These are phyloP conservation scores for Wakefieldia striispora DNA, from an alignment of 768 basidiomycete species.

Conservation along the genomic window DNA sequence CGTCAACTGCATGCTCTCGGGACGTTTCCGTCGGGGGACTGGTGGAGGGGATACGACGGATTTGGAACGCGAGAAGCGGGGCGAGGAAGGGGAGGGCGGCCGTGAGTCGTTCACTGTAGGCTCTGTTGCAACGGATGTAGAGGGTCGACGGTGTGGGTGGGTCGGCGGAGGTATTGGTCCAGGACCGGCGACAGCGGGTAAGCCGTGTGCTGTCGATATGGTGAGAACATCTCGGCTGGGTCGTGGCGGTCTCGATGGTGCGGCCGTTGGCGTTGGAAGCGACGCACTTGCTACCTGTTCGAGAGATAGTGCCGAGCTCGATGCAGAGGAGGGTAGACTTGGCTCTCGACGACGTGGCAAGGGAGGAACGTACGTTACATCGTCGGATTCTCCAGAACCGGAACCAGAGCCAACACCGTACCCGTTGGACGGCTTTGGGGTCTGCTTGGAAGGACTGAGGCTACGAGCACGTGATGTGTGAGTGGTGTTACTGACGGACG, in stretches of 20 bases:
- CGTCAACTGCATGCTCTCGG: conserved; percentile 62
- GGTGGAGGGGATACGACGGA: conserved; percentile 45
- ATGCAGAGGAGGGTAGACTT: conserved; percentile 34
- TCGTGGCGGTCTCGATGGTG: conserved; percentile 21
- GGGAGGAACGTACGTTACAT: conserved; percentile 25
- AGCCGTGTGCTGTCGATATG: conserved; percentile 1
- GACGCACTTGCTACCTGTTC: conserved; percentile 43
- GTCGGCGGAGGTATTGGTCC: conserved; percentile 44
- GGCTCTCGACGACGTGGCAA: conserved; percentile 37
- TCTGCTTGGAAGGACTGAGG: conserved; percentile 28
- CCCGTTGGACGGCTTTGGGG: conserved; percentile 3
- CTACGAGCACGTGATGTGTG: conserved; percentile 27
- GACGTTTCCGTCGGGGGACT: conserved; percentile 45
- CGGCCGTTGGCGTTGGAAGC: conserved; percentile 15
- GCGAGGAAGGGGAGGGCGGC: conserved; percentile 27
- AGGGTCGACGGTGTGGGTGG: conserved; percentile 53
- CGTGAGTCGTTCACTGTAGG: conserved; percentile 24
- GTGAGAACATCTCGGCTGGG: conserved; percentile 21
- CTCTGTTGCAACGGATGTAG: conserved; percentile 14
- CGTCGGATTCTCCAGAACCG: conserved; percentile 20
- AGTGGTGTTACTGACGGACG: conserved; percentile 10
- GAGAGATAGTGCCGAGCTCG: conserved; percentile 36
- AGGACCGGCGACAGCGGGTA: conserved; percentile 15
- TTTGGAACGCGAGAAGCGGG: conserved; percentile 50
- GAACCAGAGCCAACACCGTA: conserved; percentile 1